phyloP scores from a whole-genome alignment of 2,329 filamentous ascomycete genomes.

The Atkinsonella hypoxylon region DNA sequence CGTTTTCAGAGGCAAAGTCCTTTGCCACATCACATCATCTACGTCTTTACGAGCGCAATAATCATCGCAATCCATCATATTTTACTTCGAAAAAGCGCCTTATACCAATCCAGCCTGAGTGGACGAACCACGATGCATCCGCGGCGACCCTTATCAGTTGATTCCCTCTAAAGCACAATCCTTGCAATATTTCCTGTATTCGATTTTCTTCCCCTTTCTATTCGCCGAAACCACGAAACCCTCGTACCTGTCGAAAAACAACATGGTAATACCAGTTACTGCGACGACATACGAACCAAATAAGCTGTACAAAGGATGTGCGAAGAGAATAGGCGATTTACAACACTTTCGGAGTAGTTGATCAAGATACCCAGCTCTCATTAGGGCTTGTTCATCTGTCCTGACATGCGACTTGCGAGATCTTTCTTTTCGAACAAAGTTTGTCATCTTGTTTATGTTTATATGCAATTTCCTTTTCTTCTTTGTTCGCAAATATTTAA shows the following conservation, averaged over 20 bases:
- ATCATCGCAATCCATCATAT: neutral
- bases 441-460: slow-evolving; percentile 9
- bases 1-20: neutral
- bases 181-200: slow-evolving; percentile 5
- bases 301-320: neutral
- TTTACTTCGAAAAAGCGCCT: neutral
- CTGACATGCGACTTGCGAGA: slow-evolving; percentile 8
- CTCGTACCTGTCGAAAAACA: neutral
- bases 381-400: slow-evolving; percentile 24
- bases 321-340: slow-evolving; percentile 5
- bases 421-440: slow-evolving; percentile 1
- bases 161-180: slow-evolving; percentile 7
- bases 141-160: slow-evolving; percentile 8
- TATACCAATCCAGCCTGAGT: slow-evolving; percentile 8
- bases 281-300: slow-evolving; percentile 1
- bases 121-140: slow-evolving; percentile 16
- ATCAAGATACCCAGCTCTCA: slow-evolving; percentile 29
- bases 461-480: neutral
- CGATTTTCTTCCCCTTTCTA: neutral
- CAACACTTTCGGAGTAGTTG: slow-evolving; percentile 17
- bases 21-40: neutral
- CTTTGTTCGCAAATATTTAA: neutral
- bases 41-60: neutral
- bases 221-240: neutral
- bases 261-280: neutral